phyloP scores from a whole-genome alignment of 1,139 yeast genomes.

The Yamadazyma dendronema region DNA sequence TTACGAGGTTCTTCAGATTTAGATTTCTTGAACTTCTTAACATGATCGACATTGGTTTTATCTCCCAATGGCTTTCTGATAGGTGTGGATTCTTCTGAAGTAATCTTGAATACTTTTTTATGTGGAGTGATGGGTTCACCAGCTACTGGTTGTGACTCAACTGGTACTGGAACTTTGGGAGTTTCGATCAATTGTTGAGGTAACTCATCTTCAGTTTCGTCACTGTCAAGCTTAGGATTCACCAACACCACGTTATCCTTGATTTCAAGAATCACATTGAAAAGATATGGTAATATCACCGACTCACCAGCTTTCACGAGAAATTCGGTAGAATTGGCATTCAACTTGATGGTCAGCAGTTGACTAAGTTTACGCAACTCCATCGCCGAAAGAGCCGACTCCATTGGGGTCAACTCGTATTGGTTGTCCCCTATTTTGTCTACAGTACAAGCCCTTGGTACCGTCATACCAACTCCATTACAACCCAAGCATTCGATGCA shows the following conservation, averaged over 20 bases:
- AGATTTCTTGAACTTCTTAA: conserved; percentile 18
- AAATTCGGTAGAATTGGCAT: conserved; percentile 53
- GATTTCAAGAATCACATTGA: conserved; percentile 60
- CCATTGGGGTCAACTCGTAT: conserved; percentile 34
- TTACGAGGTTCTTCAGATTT: conserved; percentile 28
- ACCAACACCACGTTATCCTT: conserved; percentile 58
- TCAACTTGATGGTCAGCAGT: conserved; percentile 41
- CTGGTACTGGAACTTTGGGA: not conserved
- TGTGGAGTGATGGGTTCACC: conserved; percentile 18
- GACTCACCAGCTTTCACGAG: conserved; percentile 53
- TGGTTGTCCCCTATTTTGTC: conserved; percentile 27
- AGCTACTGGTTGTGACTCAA: not conserved
- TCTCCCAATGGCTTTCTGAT: conserved; percentile 12
- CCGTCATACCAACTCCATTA: conserved; percentile 64
- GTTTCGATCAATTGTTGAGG: not conserved
- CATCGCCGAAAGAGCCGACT: conserved; percentile 18
- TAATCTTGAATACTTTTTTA: conserved; percentile 16
- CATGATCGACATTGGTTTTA: conserved; percentile 11
- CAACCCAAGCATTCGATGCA: conserved; percentile 61
- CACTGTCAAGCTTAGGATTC: conserved; percentile 45
- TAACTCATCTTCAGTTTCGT: conserved; percentile 40
- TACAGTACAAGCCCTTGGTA: conserved; percentile 50
- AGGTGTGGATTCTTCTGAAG: conserved; percentile 27
- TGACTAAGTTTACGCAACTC: conserved; percentile 4
- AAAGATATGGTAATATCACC: conserved; percentile 52